phyloP scores from a whole-genome alignment of 1,284 basidiomycete species.

The Pseudozyma pruni region DNA sequence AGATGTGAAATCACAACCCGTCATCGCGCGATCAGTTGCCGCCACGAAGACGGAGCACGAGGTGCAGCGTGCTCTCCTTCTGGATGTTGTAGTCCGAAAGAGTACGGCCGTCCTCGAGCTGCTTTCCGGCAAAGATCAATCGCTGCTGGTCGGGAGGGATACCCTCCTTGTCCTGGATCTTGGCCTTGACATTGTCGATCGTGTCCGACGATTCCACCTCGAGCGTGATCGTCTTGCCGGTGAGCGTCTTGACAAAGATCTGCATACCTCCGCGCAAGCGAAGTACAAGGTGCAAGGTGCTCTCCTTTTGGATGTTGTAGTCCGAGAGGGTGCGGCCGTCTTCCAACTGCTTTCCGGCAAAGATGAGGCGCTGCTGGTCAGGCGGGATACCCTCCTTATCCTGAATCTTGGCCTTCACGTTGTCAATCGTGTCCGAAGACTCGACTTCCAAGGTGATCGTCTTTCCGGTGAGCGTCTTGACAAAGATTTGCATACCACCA shows the following conservation, averaged over 20 bases:
- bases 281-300: conserved; percentile 94
- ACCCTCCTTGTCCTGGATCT: conserved; percentile 67
- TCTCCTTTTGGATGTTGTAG: conserved; percentile 96
- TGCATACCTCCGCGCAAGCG: conserved; percentile 78
- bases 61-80: conserved; percentile 65
- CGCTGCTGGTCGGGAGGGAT: conserved; percentile 70
- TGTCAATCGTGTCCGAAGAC: conserved; percentile 73
- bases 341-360: conserved; percentile 66
- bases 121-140: conserved; percentile 70
- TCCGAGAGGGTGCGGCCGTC: conserved; percentile 64
- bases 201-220: conserved; percentile 90
- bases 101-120: conserved; percentile 70
- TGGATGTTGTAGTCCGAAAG: conserved; percentile 69
- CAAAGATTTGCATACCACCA: conserved; percentile 63
- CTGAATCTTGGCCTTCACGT: conserved; percentile 71
- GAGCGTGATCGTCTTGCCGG: conserved; percentile 96
- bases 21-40: conserved; percentile 34
- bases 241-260: conserved; percentile 75
- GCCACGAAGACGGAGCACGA: conserved; percentile 64
- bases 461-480: conserved; percentile 61
- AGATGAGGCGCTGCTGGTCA: conserved; percentile 66
- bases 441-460: conserved; percentile 70
- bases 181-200: conserved; percentile 80
- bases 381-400: conserved; percentile 67
- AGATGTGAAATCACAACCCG: background rate